A percentile compares a stretch with the other conserved stretches of the same genome.
These are phyloP conservation scores for Aspergillus quadricinctus DNA, from an alignment of 2,329 filamentous ascomycete species.

Conservation along the genomic window DNA sequence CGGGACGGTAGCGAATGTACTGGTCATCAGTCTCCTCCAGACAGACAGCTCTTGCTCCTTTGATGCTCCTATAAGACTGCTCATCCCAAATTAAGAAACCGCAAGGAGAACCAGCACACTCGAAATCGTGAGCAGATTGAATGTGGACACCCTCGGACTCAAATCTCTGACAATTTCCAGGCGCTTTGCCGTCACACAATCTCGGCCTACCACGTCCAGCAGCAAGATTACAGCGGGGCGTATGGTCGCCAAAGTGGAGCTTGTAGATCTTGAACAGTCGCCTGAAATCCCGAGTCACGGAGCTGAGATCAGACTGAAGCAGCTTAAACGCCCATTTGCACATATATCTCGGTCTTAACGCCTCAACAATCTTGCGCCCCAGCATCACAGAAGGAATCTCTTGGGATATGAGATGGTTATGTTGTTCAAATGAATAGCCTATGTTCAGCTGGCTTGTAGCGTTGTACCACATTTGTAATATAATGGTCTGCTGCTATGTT, in stretches of 20 bases:
- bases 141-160: conserved; percentile 8
- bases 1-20: conserved; percentile 6
- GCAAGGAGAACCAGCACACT: conserved; percentile 8
- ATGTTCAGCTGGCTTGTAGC: not conserved
- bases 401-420: not conserved
- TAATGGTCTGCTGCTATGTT: conserved; percentile 4
- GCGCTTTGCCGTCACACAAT: conserved; percentile 12
- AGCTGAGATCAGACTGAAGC: conserved; percentile 10
- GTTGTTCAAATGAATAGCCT: not conserved
- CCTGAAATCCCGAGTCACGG: conserved; percentile 14
- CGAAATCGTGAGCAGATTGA: conserved; percentile 12
- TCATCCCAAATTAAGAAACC: conserved; percentile 11
- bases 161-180: conserved; percentile 15
- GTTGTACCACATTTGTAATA: conserved; percentile 6
- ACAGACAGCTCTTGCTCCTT: conserved; percentile 10
- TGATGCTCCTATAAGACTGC: conserved; percentile 9
- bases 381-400: conserved; percentile 1
- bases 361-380: not conserved
- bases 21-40: conserved; percentile 1
- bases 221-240: conserved; percentile 10
- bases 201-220: not conserved
- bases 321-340: conserved; percentile 20
- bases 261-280: conserved; percentile 7
- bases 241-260: conserved; percentile 7
- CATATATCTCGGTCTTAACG: conserved; percentile 8